Evolutionary conservation across 331 rosid species (phyloP).

Genomic region (Spiraea crenata): DNA sequence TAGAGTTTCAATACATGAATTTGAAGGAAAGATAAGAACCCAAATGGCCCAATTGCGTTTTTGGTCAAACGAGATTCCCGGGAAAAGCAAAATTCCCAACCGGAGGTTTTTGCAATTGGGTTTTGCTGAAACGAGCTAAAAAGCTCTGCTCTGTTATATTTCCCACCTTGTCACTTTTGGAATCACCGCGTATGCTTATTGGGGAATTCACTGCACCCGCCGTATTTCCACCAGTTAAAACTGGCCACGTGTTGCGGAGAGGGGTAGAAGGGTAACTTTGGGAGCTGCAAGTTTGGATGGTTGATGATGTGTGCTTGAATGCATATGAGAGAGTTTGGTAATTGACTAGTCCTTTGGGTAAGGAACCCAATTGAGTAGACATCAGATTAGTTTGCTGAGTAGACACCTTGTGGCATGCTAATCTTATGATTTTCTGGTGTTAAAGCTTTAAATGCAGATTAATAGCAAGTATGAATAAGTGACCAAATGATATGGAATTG

Average conservation of each 20-base stretch:
- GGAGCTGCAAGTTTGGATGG: neutral
- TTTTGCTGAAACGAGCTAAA: neutral
- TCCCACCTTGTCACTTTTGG: slow-evolving; percentile 6
- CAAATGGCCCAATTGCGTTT: slow-evolving; percentile 2
- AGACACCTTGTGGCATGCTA: too few species aligned
- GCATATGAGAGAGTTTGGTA: neutral
- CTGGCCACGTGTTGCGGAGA: neutral
- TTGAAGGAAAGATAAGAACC: neutral
- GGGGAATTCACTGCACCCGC: slow-evolving; percentile 1
- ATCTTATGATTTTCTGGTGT: too few species aligned
- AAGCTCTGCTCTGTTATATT: neutral
- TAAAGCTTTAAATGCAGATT: too few species aligned
- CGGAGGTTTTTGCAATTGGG: slow-evolving; percentile 20
- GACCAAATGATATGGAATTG: too few species aligned
- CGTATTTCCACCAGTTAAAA: neutral
- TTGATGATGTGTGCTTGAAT: neutral
- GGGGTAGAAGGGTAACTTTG: neutral
- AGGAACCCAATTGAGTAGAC: neutral
- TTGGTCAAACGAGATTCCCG: slow-evolving; percentile 20
- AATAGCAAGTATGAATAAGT: too few species aligned
- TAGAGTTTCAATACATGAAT: neutral
- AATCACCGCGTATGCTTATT: neutral
- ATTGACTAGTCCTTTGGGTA: neutral
- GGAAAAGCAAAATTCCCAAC: slow-evolving; percentile 20
- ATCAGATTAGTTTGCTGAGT: too few species aligned